These are phyloP conservation scores for Paspalum notatum DNA, from an alignment of 176 grass and related monocot species.

Conservation along the genomic window DNA sequence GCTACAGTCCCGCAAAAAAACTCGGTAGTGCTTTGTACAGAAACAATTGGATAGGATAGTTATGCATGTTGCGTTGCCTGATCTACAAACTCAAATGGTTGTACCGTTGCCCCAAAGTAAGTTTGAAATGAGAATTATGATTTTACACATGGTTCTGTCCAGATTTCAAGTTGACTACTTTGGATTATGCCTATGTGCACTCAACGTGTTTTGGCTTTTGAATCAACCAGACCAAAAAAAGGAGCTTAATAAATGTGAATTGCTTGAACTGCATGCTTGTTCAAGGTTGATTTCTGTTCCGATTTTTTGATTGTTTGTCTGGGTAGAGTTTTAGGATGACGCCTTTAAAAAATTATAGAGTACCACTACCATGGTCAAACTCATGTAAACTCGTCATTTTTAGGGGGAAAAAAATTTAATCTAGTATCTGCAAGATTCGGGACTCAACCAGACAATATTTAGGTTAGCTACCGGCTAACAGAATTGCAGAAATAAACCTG, in stretches of 20 bases:
- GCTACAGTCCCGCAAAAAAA: neutral
- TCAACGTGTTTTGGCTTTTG: neutral
- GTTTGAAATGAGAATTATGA: neutral
- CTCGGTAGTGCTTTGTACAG: constrained; percentile 39
- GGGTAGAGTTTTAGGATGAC: no score
- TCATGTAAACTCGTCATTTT: no score
- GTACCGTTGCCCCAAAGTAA: neutral
- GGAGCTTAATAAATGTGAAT: neutral
- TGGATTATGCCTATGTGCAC: neutral
- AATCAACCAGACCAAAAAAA: neutral
- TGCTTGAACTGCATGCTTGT: no score
- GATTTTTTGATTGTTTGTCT: no score
- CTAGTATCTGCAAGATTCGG: no score
- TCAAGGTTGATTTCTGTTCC: no score
- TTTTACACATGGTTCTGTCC: constrained; percentile 3
- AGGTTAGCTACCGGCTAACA: no score
- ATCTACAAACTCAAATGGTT: constrained; percentile 3
- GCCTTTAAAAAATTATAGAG: no score
- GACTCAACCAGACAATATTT: no score
- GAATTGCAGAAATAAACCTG: no score
- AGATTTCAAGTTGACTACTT: neutral
- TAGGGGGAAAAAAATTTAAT: no score
- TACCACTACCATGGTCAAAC: no score
- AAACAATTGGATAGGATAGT: constrained; percentile 35
- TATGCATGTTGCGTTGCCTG: constrained; percentile 10